A percentile compares a stretch with the other conserved stretches of the same genome.
Conservation (phyloP, 306 rosid genomes). For the Sechiopsis laciniata region DNA sequence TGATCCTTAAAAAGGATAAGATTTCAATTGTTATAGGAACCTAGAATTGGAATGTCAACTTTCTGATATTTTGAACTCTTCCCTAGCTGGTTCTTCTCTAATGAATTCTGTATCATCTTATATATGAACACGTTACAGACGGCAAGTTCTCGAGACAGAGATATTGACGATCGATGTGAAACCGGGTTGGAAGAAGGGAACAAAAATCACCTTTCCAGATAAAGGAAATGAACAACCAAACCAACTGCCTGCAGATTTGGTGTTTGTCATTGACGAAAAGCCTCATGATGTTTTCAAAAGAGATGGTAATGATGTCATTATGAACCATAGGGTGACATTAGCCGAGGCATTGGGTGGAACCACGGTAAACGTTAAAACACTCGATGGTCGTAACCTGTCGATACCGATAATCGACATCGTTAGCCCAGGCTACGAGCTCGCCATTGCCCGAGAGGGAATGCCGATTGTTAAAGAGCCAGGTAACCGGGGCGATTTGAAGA, state of each 20-base stretch:
- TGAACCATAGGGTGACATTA: slow-evolving; percentile 55
- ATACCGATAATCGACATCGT: slow-evolving; percentile 62
- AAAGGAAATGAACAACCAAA: slow-evolving; percentile 81
- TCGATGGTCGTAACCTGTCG: slow-evolving; percentile 45
- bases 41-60: background rate
- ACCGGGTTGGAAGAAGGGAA: slow-evolving; percentile 97
- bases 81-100: background rate
- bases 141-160: slow-evolving; percentile 57
- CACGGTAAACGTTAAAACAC: slow-evolving; percentile 43
- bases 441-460: slow-evolving; percentile 76
- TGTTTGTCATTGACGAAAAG: slow-evolving; percentile 88
- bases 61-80: background rate
- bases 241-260: slow-evolving; percentile 75
- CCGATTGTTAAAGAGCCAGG: slow-evolving; percentile 72
- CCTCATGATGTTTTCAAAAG: slow-evolving; percentile 64
- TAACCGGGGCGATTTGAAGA: slow-evolving; percentile 66
- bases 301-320: slow-evolving; percentile 70
- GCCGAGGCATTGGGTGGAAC: slow-evolving; percentile 91
- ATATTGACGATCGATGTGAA: slow-evolving; percentile 73
- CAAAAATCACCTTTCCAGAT: slow-evolving; percentile 86
- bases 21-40: background rate
- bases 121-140: slow-evolving; percentile 30
- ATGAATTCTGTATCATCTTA: background rate
- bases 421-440: slow-evolving; percentile 72
- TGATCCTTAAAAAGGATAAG: background rate